A percentile compares a stretch with the other conserved stretches of the same genome.
Evolutionary conservation across 306 rosid species (phyloP).

Genomic region (Vicia faba): DNA sequence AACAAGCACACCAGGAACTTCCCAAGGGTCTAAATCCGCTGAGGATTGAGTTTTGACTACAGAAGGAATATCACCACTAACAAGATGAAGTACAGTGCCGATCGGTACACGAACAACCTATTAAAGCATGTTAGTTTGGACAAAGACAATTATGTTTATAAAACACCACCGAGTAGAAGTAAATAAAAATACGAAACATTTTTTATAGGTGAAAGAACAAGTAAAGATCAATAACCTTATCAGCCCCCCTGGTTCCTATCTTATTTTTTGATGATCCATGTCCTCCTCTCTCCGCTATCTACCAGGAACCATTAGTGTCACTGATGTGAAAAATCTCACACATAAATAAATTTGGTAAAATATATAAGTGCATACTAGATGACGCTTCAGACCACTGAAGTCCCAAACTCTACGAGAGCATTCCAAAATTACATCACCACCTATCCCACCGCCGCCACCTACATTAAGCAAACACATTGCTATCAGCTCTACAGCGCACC

Average conservation of each 20-base stretch:
- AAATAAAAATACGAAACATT: constrained; percentile 25
- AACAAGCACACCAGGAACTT: constrained; percentile 75
- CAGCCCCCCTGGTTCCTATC: constrained; percentile 85
- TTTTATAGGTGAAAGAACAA: constrained; percentile 14
- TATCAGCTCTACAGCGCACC: constrained; percentile 20
- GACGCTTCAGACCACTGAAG: constrained; percentile 84
- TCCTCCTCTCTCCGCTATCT: constrained; percentile 81
- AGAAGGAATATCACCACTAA: constrained; percentile 67
- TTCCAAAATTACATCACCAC: constrained; percentile 87
- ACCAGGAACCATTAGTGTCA: constrained; percentile 38
- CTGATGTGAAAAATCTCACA: constrained; percentile 26
- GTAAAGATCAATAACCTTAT: constrained; percentile 59
- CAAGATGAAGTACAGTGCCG: constrained; percentile 87
- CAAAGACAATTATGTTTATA: constrained; percentile 18
- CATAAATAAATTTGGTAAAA: constrained; percentile 22
- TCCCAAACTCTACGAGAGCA: constrained; percentile 87
- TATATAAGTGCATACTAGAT: constrained; percentile 56
- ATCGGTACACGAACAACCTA: constrained; percentile 79
- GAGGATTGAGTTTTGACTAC: constrained; percentile 45
- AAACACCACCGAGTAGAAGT: constrained; percentile 25
- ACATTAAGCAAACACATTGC: constrained; percentile 33
- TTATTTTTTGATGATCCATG: constrained; percentile 75
- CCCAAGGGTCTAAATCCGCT: constrained; percentile 79
- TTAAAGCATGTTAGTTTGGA: constrained; percentile 23
- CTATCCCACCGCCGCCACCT: constrained; percentile 95